These are phyloP conservation scores for Saraca asoca DNA, from an alignment of 331 rosid species.

Conservation along the genomic window DNA sequence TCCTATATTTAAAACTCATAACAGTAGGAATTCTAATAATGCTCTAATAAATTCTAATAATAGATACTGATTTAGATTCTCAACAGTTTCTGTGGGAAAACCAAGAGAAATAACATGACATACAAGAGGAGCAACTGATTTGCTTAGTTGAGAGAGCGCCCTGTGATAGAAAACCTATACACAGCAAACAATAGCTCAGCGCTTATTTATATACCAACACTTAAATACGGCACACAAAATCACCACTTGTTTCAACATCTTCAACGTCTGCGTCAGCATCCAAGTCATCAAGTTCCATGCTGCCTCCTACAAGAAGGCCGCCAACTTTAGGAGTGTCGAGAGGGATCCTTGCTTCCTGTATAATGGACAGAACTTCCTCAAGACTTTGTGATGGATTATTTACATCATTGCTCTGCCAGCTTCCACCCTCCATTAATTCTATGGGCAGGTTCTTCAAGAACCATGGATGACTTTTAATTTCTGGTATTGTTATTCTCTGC, in stretches of 20 bases:
- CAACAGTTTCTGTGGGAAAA: conserved; percentile 21
- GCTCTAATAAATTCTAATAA: too few species aligned
- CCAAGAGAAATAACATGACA: conserved; percentile 14
- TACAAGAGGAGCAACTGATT: conserved; percentile 24
- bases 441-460: conserved; percentile 71
- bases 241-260: conserved; percentile 67
- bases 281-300: conserved; percentile 76
- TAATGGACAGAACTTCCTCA: conserved; percentile 64
- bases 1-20: too few species aligned
- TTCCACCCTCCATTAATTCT: conserved; percentile 73
- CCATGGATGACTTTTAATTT: conserved; percentile 75
- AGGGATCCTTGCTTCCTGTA: conserved; percentile 67
- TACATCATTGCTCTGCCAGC: conserved; percentile 60
- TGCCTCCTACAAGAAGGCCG: conserved; percentile 48
- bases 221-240: conserved; percentile 59
- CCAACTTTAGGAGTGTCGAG: conserved; percentile 44
- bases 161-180: conserved; percentile 10
- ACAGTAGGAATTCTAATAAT: too few species aligned
- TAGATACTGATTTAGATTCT: too few species aligned
- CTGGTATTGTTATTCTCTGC: conserved; percentile 84
- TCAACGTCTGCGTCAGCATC: conserved; percentile 62
- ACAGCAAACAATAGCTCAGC: conserved; percentile 21
- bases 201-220: conserved; percentile 21
- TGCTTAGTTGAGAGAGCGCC: conserved; percentile 9
- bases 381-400: conserved; percentile 64